phyloP scores from a whole-genome alignment of 768 basidiomycete genomes.

The Leccinum boreale region DNA sequence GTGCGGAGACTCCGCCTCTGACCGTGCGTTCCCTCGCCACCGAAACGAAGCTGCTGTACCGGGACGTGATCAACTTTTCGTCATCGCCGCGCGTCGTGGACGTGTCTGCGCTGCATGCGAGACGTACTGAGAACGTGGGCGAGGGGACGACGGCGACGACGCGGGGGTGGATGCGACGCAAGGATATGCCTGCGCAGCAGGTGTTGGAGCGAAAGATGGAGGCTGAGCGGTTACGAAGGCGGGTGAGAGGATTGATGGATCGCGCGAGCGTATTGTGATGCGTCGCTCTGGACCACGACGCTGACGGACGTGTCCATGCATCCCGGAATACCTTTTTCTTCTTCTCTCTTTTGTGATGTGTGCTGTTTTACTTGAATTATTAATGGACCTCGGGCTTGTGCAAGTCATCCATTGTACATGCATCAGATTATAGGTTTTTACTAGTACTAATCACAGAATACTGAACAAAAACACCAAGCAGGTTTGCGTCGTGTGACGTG shows the following conservation, averaged over 20 bases:
- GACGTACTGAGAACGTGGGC: conserved; percentile 46
- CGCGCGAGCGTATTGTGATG: conserved; percentile 42
- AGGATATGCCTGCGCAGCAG: conserved; percentile 79
- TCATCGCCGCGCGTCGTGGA: conserved; percentile 85
- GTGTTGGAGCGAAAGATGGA: conserved; percentile 73
- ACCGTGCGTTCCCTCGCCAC: conserved; percentile 68
- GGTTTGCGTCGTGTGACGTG: too few species aligned
- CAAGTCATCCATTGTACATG: too few species aligned
- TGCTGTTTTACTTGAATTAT: too few species aligned
- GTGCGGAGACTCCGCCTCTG: conserved; percentile 42
- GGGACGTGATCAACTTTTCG: conserved; percentile 86
- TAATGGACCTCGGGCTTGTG: too few species aligned
- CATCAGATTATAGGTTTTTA: too few species aligned
- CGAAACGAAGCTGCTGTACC: conserved; percentile 82
- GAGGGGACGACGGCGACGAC: conserved; percentile 25
- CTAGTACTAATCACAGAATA: too few species aligned
- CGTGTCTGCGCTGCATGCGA: conserved; percentile 58
- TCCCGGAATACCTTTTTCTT: too few species aligned
- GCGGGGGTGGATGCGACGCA: conserved; percentile 76
- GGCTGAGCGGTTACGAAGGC: conserved; percentile 65
- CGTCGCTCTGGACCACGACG: neutral
- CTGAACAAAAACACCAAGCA: too few species aligned
- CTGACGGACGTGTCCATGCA: too few species aligned
- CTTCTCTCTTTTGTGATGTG: too few species aligned
- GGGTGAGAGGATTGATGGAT: conserved; percentile 69